These are phyloP conservation scores for Leccinum barrowsii DNA, from an alignment of 768 basidiomycete species.

Conservation along the genomic window DNA sequence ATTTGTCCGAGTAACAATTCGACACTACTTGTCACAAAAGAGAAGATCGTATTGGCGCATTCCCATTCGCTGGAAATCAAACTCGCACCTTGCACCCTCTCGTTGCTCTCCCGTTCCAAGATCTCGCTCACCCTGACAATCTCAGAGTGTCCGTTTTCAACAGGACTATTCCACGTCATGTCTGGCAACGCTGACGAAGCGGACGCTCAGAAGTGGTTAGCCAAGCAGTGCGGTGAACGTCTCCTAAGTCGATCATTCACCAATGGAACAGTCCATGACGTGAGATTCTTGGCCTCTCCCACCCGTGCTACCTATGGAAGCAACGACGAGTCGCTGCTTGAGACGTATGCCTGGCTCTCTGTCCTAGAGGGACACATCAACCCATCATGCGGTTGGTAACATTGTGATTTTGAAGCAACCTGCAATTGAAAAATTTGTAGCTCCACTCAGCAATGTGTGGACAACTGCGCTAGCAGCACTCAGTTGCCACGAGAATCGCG, in stretches of 20 bases:
- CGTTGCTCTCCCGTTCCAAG: background rate
- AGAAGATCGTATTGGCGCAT: background rate
- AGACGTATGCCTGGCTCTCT: constrained; percentile 15
- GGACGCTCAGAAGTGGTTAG: background rate
- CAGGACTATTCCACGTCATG: constrained; percentile 13
- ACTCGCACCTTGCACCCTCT: background rate
- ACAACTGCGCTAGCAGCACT: background rate
- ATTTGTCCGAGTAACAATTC: background rate
- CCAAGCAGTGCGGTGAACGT: background rate
- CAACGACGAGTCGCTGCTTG: background rate
- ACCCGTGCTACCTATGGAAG: background rate
- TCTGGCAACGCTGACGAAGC: background rate
- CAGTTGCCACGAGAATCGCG: background rate
- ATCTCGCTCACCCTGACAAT: constrained; percentile 13
- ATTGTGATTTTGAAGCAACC: background rate
- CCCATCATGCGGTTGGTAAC: constrained; percentile 7
- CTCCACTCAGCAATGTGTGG: constrained; percentile 8
- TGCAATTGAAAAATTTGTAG: constrained; percentile 8
- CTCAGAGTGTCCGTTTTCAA: constrained; percentile 11
- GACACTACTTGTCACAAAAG: constrained; percentile 1
- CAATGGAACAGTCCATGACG: constrained; percentile 17
- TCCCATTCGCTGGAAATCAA: background rate
- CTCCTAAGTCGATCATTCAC: constrained; percentile 13
- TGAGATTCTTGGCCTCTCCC: constrained; percentile 17
- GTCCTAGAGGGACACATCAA: constrained; percentile 10